Evolutionary conservation across 192 early-diverging fungal species (phyloP), one percentile per base, ranked within the genome.

Genomic region (Piromyces sp.): DNA sequence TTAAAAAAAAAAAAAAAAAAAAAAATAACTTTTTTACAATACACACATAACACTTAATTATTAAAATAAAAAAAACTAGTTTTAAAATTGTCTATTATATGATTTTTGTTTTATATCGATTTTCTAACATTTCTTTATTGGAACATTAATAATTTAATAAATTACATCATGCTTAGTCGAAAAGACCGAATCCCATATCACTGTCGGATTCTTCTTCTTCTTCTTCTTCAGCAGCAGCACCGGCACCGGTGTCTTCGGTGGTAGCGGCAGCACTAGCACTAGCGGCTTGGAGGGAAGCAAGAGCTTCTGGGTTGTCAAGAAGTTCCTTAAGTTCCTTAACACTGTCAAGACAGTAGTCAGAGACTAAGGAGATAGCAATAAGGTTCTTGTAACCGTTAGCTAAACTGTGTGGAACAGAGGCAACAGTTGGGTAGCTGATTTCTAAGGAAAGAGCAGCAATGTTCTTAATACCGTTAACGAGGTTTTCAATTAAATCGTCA

Each of bases 371-470:
- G 13, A 82, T 82, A 80, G 82, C 68, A 19, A 82, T 80, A 80
- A 82, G 82, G 85, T 96, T 94, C 95, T 97, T 99, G 95, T 96
- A 99, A 84, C 93, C 92, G 92, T 97, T 97, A 93, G 95, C 93
- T 87, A 95, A 86, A 83, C 94, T 88, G 95, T 99, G 98, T 81
- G 97, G 98, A 80, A 98, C 94, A 30, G 97, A 93, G 80, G 94
- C 93, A 84, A 94, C 82, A 40, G 94, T 90, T 83, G 93, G 92
- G 89, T 93, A 95, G 86, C 91, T 88, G 78, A 90, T 86, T 81
- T 88, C 90, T 85, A 95, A 89, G 81, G 97, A 98, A 87, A 99
- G 89, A 83, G 93, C 82, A 51, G 95, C 93, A 85, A 96, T 86
- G 84, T 89, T 86, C 85, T 89, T 87, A 86, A 94, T 91, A 82